These are phyloP conservation scores for Hygrophorus pudorinus DNA, from an alignment of 768 basidiomycete genomes.

Conservation along the genomic window DNA sequence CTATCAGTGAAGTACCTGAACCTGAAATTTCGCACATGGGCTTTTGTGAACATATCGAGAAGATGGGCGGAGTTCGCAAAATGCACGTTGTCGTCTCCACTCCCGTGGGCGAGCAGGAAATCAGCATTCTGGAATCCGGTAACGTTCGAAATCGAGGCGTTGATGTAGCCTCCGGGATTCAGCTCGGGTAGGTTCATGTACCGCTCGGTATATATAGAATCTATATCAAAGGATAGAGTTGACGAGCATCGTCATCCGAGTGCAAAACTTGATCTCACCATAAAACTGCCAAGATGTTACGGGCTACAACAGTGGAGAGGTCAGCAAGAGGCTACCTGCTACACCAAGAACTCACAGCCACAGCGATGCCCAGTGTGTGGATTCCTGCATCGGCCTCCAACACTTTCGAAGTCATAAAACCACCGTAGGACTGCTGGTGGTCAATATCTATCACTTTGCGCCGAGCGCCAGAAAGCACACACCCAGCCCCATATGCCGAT, in stretches of 20 bases:
- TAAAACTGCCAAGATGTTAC: conserved; percentile 84
- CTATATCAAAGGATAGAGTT: conserved; percentile 31
- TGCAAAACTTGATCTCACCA: conserved; percentile 31
- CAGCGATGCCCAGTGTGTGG: conserved; percentile 84
- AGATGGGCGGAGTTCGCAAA: conserved; percentile 85
- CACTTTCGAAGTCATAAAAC: conserved; percentile 91
- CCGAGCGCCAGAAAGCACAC: conserved; percentile 18
- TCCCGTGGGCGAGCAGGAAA: conserved; percentile 85
- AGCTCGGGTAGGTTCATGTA: conserved; percentile 82
- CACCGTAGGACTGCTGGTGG: conserved; percentile 67
- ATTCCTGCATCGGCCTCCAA: conserved; percentile 85
- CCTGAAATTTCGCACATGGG: conserved; percentile 59
- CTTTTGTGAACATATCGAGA: conserved; percentile 85
- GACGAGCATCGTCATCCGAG: neutral
- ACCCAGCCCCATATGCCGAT: conserved; percentile 99
- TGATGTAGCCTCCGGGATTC: conserved; percentile 84
- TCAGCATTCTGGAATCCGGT: conserved; percentile 75
- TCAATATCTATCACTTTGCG: neutral
- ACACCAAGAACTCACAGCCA: conserved; percentile 51
- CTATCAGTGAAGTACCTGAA: conserved; percentile 98
- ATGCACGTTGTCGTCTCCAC: conserved; percentile 96
- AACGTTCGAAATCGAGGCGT: conserved; percentile 81
- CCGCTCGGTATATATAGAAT: conserved; percentile 95
- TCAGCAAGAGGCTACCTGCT: conserved; percentile 4
- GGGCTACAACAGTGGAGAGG: conserved; percentile 35